These are phyloP conservation scores for Schrenkiella parvula DNA, from an alignment of 345 rosid genomes.

Conservation along the genomic window DNA sequence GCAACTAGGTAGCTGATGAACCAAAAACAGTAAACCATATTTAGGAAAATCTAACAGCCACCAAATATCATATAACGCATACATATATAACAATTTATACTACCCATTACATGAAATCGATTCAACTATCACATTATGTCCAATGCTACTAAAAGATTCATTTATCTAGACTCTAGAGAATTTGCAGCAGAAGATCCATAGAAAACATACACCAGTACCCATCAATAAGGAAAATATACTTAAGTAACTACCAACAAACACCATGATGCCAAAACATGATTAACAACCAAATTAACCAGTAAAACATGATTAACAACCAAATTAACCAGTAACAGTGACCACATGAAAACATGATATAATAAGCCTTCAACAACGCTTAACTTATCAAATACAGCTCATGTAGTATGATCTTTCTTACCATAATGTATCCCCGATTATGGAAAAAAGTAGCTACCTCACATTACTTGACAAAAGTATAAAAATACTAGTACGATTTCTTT, in stretches of 20 bases:
- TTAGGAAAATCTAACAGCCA: not conserved
- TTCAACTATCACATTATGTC: not conserved
- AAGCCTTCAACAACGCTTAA: not conserved
- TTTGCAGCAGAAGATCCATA: not conserved
- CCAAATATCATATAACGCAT: not conserved
- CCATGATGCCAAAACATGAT: not conserved
- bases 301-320: too few species aligned
- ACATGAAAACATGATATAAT: not conserved
- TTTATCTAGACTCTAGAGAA: not conserved
- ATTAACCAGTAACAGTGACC: not conserved
- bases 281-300: too few species aligned
- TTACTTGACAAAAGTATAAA: not conserved
- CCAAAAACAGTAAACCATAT: constrained; percentile 16
- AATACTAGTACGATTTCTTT: not conserved
- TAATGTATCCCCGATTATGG: not conserved
- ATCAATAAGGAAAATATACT: not conserved
- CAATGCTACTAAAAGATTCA: not conserved
- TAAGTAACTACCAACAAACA: not conserved
- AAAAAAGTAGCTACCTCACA: not conserved
- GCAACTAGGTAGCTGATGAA: constrained; percentile 65
- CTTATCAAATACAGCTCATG: not conserved
- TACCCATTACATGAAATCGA: not conserved
- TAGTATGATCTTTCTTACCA: not conserved
- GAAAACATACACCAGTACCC: not conserved
- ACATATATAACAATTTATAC: not conserved